Conservation (phyloP, 768 basidiomycete species). For the Amanita rimosa region DNA sequence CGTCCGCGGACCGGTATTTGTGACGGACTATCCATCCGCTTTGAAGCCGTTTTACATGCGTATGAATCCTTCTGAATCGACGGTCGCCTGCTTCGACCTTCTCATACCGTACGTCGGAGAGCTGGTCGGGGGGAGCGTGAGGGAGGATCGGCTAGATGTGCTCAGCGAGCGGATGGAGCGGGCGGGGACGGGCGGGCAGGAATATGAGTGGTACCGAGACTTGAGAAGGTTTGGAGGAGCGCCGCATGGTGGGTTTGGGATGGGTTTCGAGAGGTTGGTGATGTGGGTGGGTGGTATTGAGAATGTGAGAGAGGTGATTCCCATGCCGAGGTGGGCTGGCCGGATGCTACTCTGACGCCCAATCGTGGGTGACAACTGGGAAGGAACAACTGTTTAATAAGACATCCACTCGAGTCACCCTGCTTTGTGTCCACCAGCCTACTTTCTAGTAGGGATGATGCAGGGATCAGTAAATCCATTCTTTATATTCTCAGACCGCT, state of each 20-base stretch:
- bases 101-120: conserved; percentile 85
- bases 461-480: too few relatives aligned
- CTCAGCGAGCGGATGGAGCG: conserved; percentile 40
- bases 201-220: conserved; percentile 71
- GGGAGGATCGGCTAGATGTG: conserved; percentile 59
- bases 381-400: too few relatives aligned
- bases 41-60: conserved; percentile 99
- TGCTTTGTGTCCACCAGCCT: too few relatives aligned
- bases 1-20: conserved; percentile 72
- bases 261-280: conserved; percentile 90
- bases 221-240: conserved; percentile 76
- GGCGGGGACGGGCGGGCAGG: conserved; percentile 25
- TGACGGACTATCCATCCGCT: conserved; percentile 75
- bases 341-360: conserved; percentile 21
- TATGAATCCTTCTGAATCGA: conserved; percentile 29
- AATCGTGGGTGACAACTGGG: too few relatives aligned
- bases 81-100: conserved; percentile 94
- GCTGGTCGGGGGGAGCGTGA: conserved; percentile 82
- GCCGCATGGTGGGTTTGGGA: conserved; percentile 91
- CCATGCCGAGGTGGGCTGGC: conserved; percentile 86
- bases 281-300: conserved; percentile 80
- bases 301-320: conserved; percentile 88
- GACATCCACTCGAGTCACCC: too few relatives aligned
- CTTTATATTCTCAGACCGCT: too few relatives aligned
- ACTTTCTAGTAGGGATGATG: too few relatives aligned